phyloP scores from a whole-genome alignment of 768 basidiomycete species.

The Porpolomopsis calyptriformis region DNA sequence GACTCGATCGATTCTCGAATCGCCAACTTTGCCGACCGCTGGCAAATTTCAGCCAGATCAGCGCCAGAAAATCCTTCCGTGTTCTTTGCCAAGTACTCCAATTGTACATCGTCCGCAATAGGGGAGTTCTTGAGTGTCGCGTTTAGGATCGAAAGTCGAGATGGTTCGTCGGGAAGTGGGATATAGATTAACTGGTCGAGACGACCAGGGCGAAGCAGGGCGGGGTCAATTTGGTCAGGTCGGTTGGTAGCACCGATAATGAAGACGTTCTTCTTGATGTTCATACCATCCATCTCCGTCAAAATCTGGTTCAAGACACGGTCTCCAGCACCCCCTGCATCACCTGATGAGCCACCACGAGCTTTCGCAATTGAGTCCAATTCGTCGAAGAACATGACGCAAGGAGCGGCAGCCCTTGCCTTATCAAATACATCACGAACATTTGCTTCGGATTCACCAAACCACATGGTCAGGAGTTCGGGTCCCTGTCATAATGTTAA shows the following conservation, averaged over 20 bases:
- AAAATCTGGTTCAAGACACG: constrained; percentile 96
- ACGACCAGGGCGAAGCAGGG: constrained; percentile 92
- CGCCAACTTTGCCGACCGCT: constrained; percentile 92
- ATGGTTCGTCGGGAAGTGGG: constrained; percentile 90
- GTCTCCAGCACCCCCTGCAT: constrained; percentile 94
- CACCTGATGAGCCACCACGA: constrained; percentile 81
- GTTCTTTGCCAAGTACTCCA: constrained; percentile 76
- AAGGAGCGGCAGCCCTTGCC: constrained; percentile 96
- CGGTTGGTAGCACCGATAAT: constrained; percentile 96
- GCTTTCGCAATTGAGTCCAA: constrained; percentile 98
- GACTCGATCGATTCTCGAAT: constrained; percentile 92
- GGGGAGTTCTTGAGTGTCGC: constrained; percentile 91
- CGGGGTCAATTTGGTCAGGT: constrained; percentile 91
- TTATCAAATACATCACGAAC: constrained; percentile 99
- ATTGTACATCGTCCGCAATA: constrained; percentile 70
- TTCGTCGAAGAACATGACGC: constrained; percentile 99
- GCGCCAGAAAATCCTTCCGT: constrained; percentile 99
- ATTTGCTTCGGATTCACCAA: constrained; percentile 99
- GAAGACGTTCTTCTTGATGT: constrained; percentile 98
- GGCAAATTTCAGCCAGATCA: constrained; percentile 98
- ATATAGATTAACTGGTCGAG: constrained; percentile 99
- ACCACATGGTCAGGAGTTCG: constrained; percentile 99
- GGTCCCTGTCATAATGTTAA: constrained; percentile 50
- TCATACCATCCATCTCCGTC: constrained; percentile 99
- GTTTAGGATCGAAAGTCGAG: constrained; percentile 83